Evolutionary conservation across 768 basidiomycete genomes (phyloP), one percentile per base, ranked within the genome.

Genomic region (Bullera alba): DNA sequence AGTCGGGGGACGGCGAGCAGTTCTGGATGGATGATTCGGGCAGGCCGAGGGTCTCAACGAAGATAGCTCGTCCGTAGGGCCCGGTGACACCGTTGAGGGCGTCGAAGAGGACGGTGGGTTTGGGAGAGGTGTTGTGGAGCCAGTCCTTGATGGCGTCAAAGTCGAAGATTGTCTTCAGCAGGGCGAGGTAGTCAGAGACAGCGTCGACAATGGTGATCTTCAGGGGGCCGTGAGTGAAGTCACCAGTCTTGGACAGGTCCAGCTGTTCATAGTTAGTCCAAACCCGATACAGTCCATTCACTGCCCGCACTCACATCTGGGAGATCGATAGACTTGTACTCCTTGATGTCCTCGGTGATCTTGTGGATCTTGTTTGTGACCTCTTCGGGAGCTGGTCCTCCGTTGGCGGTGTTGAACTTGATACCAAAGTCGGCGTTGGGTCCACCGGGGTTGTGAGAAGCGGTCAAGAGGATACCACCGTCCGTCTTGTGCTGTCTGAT

Each of bases 381-480:
- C 66, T 78, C 82, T 76, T 99, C 95, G 0, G 95, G 91, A 19
- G 95, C 95, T 17, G 95, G 93, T 2, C 95, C 95, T 54, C 95
- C 95, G 63, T 99, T 99, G 32, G 85, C 84, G 42, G 90, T 86
- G 74, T 99, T 99, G 78, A 95, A 99, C 76, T 99, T 97, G 81
- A 99, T 96, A 42, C 95, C 95, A 72, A 97, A 99, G 74, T 99
- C 95, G 64, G 87, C 85, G 69, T 89, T 80, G n/a, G 95, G 95
- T 21, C 95, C 95, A 48, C 95, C 95, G 16, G 95, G 92, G 74
- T 99, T 99, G 79, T 99, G 95, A 54, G 83, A 86, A 16, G 95
- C 95, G 4, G 95, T 99, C 58, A 99, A 79, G 47, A 99, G 79
- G 74, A 99, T 99, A 57, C 95, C 95, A 38, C 95, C 95, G 61